Evolutionary conservation across 2,329 filamentous ascomycete genomes (phyloP).

Genomic region (Aspergillus carbonarius): DNA sequence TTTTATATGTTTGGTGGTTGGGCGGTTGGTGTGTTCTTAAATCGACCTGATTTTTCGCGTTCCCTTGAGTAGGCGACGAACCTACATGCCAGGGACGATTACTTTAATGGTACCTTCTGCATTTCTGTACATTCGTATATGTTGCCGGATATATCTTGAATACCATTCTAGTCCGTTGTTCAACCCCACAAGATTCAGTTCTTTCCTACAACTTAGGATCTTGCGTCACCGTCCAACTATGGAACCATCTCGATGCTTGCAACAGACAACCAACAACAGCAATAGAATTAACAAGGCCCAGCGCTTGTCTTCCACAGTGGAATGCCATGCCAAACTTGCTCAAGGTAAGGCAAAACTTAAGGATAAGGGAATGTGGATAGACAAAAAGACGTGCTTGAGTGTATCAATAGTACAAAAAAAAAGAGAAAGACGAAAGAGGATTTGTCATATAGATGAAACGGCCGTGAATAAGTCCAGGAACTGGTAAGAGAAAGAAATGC

Average conservation of each 20-base stretch:
- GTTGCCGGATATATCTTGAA: not conserved
- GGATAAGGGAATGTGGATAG: not conserved
- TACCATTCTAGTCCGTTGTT: not conserved
- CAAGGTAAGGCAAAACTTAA: not conserved
- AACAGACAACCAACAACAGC: not conserved
- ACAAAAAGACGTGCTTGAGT: not conserved
- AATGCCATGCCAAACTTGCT: not conserved
- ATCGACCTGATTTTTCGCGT: not conserved
- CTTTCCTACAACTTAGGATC: not conserved
- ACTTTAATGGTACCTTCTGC: not conserved
- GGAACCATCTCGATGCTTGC: not conserved
- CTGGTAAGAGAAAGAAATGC: not conserved
- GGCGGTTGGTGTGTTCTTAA: not conserved
- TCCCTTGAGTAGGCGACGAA: not conserved
- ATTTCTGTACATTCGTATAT: not conserved
- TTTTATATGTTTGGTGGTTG: slow-evolving; percentile 1
- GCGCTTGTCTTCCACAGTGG: not conserved
- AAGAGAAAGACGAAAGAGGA: not conserved
- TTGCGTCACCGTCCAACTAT: not conserved
- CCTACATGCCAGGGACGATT: not conserved
- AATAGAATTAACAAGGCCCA: not conserved
- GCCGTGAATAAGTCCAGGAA: not conserved
- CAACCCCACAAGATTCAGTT: not conserved
- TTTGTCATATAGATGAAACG: not conserved
- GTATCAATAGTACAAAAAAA: not conserved